Evolutionary conservation across 306 rosid genomes (phyloP).

Genomic region (Astragalus membranaceus): DNA sequence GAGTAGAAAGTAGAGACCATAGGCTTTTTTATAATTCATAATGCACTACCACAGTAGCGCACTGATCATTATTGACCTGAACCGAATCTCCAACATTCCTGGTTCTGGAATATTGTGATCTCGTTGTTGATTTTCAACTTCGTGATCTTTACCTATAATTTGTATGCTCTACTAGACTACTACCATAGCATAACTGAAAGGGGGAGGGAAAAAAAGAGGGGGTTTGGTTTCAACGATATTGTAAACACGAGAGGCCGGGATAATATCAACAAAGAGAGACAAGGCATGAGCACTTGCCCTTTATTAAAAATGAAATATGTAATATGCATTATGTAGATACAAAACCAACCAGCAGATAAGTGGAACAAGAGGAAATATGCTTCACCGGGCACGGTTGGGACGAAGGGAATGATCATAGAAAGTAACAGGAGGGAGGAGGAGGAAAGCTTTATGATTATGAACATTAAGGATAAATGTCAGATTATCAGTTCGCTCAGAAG

Average conservation of each 20-base stretch:
- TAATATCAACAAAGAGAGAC: background rate
- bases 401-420: constrained; percentile 7
- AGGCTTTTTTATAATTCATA: constrained; percentile 1
- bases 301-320: constrained; percentile 22
- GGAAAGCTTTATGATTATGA: constrained; percentile 11
- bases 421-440: constrained; percentile 3
- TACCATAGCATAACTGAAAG: background rate
- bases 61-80: background rate
- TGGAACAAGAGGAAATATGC: constrained; percentile 16
- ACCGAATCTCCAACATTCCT: background rate
- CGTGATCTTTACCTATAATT: background rate
- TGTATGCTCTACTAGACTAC: background rate
- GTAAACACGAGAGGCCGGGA: background rate
- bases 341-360: constrained; percentile 3
- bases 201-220: background rate
- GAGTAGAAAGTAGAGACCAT: background rate
- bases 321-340: background rate
- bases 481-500: constrained; percentile 11
- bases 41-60: background rate
- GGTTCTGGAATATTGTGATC: constrained; percentile 4
- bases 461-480: constrained; percentile 15
- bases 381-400: background rate
- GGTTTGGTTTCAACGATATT: background rate
- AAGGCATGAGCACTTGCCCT: constrained; percentile 1
- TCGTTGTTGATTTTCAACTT: background rate